Percentiles rank a stretch among this genome's conserved stretches.
Conservation (phyloP, 1,139 yeast species). For the Kodamaea fungicola region DNA sequence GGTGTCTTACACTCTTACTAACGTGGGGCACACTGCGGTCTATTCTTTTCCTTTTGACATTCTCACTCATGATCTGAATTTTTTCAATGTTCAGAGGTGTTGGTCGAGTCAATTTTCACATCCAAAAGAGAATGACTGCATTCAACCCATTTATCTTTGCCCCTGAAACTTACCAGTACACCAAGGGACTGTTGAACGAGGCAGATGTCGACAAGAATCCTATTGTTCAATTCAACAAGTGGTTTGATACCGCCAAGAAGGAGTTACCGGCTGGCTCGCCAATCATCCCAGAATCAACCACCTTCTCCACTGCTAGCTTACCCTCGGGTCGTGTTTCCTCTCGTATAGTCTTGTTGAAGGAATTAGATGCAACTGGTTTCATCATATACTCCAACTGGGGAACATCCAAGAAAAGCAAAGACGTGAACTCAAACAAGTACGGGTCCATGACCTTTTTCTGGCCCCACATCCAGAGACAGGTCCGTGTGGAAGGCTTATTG, state of each 20-base stretch:
- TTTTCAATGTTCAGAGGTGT: constrained; percentile 3
- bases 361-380: constrained; percentile 80
- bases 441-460: constrained; percentile 91
- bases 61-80: constrained; percentile 5
- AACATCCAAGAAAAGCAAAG: constrained; percentile 74
- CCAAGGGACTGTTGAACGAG: constrained; percentile 59
- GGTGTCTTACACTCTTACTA: constrained; percentile 46
- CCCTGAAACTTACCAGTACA: constrained; percentile 87
- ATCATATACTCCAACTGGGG: constrained; percentile 93
- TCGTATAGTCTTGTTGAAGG: constrained; percentile 81
- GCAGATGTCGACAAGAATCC: constrained; percentile 58
- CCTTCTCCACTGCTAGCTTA: constrained; percentile 78
- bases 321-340: constrained; percentile 89
- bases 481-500: constrained; percentile 83
- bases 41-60: not conserved
- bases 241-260: constrained; percentile 81
- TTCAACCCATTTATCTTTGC: constrained; percentile 48
- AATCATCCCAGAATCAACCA: constrained; percentile 71
- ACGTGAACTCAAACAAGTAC: constrained; percentile 65
- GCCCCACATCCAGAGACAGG: constrained; percentile 88
- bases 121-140: not conserved
- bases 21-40: constrained; percentile 18
- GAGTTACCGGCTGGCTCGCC: constrained; percentile 43
- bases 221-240: constrained; percentile 68
- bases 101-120: not conserved